A percentile compares a stretch with the other conserved stretches of the same genome.
These are phyloP conservation scores for Corinectria fuckeliana DNA, from an alignment of 2,329 filamentous ascomycete genomes.

Conservation along the genomic window DNA sequence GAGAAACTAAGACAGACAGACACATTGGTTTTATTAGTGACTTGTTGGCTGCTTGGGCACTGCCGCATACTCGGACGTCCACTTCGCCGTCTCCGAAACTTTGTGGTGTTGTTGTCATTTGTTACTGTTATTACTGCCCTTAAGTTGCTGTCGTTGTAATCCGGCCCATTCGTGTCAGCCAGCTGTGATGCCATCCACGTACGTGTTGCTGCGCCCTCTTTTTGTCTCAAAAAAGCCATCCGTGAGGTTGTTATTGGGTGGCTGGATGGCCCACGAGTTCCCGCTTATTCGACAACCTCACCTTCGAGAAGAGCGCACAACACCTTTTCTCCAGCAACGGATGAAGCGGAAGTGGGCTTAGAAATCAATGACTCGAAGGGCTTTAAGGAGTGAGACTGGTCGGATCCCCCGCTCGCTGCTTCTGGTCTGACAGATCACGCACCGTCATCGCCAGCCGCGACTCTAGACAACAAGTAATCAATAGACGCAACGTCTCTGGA, in stretches of 20 bases:
- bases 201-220: slow-evolving; percentile 17
- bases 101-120: slow-evolving; percentile 1
- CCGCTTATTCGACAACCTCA: slow-evolving; percentile 16
- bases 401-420: background rate
- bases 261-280: slow-evolving; percentile 1
- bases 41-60: slow-evolving; percentile 1
- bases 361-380: background rate
- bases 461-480: slow-evolving; percentile 1
- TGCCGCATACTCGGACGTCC: slow-evolving; percentile 4
- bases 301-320: background rate
- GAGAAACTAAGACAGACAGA: background rate
- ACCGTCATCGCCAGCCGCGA: background rate
- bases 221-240: slow-evolving; percentile 14
- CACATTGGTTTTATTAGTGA: background rate
- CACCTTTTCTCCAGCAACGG: too few relatives aligned
- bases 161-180: background rate
- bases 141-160: too few relatives aligned
- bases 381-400: background rate
- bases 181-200: background rate
- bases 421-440: background rate
- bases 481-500: background rate
- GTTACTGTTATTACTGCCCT: background rate
- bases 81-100: slow-evolving; percentile 1
- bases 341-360: background rate
- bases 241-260: slow-evolving; percentile 8